These are phyloP conservation scores for Sporothrix protearum DNA, from an alignment of 2,329 filamentous ascomycete genomes.

Conservation along the genomic window DNA sequence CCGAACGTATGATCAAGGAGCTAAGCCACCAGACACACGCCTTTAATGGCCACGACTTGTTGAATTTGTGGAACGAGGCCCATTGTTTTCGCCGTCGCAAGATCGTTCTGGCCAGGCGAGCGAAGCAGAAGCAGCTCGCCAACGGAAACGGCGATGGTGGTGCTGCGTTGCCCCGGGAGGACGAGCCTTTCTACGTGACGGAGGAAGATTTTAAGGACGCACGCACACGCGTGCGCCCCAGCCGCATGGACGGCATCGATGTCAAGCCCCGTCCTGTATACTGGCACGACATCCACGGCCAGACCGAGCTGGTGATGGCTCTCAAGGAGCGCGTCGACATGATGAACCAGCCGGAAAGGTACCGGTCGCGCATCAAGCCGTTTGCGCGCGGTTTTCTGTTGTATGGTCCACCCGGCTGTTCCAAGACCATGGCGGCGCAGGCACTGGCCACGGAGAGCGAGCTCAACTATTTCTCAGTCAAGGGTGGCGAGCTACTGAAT, in stretches of 20 bases:
- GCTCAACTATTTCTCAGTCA: constrained; percentile 91
- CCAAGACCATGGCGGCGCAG: constrained; percentile 88
- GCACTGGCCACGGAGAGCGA: constrained; percentile 86
- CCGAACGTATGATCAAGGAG: constrained; percentile 52
- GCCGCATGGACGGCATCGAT: constrained; percentile 84
- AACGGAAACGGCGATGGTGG: background rate
- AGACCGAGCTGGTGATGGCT: constrained; percentile 66
- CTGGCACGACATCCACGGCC: constrained; percentile 87
- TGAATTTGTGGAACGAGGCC: constrained; percentile 13
- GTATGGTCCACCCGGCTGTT: constrained; percentile 90
- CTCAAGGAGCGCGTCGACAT: constrained; percentile 51
- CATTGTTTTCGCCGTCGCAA: background rate
- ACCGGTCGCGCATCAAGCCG: constrained; percentile 38
- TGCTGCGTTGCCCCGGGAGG: background rate
- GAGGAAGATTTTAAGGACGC: constrained; percentile 60
- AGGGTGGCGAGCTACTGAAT: constrained; percentile 87
- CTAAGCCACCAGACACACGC: constrained; percentile 78
- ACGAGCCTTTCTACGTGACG: constrained; percentile 32
- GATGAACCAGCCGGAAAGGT: constrained; percentile 33
- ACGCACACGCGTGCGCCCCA: constrained; percentile 67
- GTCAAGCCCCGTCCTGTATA: constrained; percentile 80
- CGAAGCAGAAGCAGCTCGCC: background rate
- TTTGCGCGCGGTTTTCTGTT: constrained; percentile 75
- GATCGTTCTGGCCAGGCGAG: background rate
- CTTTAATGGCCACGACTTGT: constrained; percentile 69